Evolutionary conservation across 768 basidiomycete species (phyloP), one percentile per base, ranked within the genome.

Genomic region (Boletus rex-veris): DNA sequence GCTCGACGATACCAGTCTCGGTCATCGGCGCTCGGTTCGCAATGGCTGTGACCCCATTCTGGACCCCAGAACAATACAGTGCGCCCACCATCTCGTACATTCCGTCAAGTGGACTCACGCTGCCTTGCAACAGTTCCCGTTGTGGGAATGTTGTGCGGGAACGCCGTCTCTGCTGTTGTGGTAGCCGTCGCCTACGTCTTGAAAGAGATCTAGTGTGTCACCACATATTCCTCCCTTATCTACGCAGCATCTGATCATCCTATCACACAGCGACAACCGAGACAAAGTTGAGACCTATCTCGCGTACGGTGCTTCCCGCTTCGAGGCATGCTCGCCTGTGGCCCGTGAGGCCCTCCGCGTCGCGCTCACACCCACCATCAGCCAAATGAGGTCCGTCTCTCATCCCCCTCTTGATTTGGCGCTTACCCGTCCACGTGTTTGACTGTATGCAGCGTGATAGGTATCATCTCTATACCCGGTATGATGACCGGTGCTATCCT

Each of bases 401-500:
- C 28, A 26, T 18, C 5, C 39, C 10, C 3, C 4, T 18, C 6
- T 21, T 21, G 10, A 18, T 18, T 21, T 40, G 28, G 11, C 42
- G n/a, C 19, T 31, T 40, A 45, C 53, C 45, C 39, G 8, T 10
- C 15, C 21, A 14, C 31, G 14, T 14, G 16, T 35, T 14, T 14
- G 14, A 12, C 33, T 35, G 33, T 35, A 19, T 31, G 10, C 52
- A 90, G 87, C 63, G 85, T 90, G 43, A 74, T 87, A 8, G 86
- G 88, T 7, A 85, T 88, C 52, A 87, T 89, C 50, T 73, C 86
- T n/a, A 90, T 88, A 51, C 87, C 88, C 1, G 90, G 91, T 1
- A 92, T 91, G 90, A 92, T 94, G 89, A 91, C 89, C 0, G 92
- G 92, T 59, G 90, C 92, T 5, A 86, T 95, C 55, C 82, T 94